phyloP scores from a whole-genome alignment of 345 rosid species.

The Pugionium cornutum region DNA sequence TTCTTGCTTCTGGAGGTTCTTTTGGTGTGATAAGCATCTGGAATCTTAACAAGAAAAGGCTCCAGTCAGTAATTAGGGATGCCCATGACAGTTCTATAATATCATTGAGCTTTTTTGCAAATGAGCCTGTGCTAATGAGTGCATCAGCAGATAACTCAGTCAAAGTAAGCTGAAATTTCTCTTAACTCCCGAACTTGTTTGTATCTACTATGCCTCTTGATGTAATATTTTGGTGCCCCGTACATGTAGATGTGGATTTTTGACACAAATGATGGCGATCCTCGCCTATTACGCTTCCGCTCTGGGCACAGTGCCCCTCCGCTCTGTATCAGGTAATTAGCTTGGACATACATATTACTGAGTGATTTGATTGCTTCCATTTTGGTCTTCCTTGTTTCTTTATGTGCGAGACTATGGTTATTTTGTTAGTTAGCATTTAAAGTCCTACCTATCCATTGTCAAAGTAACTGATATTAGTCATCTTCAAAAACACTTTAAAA shows the following conservation, averaged over 20 bases:
- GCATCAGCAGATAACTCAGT: slow-evolving; percentile 92
- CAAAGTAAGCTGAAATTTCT: slow-evolving; percentile 54
- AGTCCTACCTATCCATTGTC: slow-evolving; percentile 7
- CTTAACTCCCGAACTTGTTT: slow-evolving; percentile 3
- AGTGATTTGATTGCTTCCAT: slow-evolving; percentile 17
- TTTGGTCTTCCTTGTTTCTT: slow-evolving; percentile 9
- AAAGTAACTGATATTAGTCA: slow-evolving; percentile 12
- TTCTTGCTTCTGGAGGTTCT: slow-evolving; percentile 92
- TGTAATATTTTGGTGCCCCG: background rate
- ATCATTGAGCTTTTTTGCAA: slow-evolving; percentile 84
- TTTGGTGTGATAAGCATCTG: slow-evolving; percentile 95
- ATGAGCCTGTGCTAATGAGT: slow-evolving; percentile 96
- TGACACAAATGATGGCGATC: slow-evolving; percentile 91
- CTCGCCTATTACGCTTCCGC: slow-evolving; percentile 92
- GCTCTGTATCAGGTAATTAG: slow-evolving; percentile 74
- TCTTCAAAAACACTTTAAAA: background rate
- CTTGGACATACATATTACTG: slow-evolving; percentile 14
- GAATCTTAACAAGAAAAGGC: slow-evolving; percentile 94
- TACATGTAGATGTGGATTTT: slow-evolving; percentile 88
- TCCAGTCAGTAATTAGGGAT: slow-evolving; percentile 81
- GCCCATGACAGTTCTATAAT: slow-evolving; percentile 87
- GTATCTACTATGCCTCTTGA: slow-evolving; percentile 3
- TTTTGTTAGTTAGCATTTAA: background rate
- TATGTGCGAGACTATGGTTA: background rate
- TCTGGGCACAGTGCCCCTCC: slow-evolving; percentile 99